Percentiles rank a stretch among this genome's conserved stretches.
Evolutionary conservation across 2,329 filamentous ascomycete species (phyloP).

Genomic region (Diaporthe caulivora): DNA sequence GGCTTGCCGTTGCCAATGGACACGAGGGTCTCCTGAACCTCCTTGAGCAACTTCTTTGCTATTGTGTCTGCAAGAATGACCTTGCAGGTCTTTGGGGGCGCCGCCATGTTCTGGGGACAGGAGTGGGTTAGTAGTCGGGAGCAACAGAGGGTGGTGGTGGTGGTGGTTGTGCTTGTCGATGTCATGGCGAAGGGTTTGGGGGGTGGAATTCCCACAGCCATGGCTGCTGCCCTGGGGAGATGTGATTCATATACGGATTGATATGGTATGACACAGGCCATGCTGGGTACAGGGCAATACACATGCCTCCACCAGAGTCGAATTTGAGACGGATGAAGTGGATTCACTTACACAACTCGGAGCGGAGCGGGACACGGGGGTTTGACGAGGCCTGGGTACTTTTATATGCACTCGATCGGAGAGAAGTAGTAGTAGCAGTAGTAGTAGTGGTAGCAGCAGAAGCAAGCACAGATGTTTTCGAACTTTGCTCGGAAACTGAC

Average conservation of each 20-base stretch:
- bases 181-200: slow-evolving; percentile 12
- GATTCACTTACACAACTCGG: slow-evolving; percentile 38
- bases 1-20: slow-evolving; percentile 65
- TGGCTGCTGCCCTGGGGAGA: background rate
- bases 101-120: slow-evolving; percentile 52
- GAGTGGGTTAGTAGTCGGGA: slow-evolving; percentile 32
- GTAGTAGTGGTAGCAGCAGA: too few relatives aligned
- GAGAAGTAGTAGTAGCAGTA: background rate
- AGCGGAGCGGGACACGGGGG: background rate
- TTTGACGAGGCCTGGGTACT: slow-evolving; percentile 12
- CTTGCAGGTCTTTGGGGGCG: slow-evolving; percentile 82
- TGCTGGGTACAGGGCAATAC: slow-evolving; percentile 19
- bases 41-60: slow-evolving; percentile 82
- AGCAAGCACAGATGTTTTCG: background rate
- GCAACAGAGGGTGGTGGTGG: slow-evolving; percentile 4
- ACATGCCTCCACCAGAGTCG: slow-evolving; percentile 23
- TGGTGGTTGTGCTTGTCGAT: background rate
- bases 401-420: slow-evolving; percentile 2
- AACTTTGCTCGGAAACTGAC: background rate
- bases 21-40: slow-evolving; percentile 67
- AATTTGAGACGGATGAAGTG: slow-evolving; percentile 28
- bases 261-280: slow-evolving; percentile 18
- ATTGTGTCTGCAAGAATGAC: slow-evolving; percentile 91
- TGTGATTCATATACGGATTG: slow-evolving; percentile 24
- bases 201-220: slow-evolving; percentile 21